Evolutionary conservation across 2,329 filamentous ascomycete species (phyloP), one percentile per base, ranked within the genome.

Genomic region (Cylindrodendrum hubeiense): DNA sequence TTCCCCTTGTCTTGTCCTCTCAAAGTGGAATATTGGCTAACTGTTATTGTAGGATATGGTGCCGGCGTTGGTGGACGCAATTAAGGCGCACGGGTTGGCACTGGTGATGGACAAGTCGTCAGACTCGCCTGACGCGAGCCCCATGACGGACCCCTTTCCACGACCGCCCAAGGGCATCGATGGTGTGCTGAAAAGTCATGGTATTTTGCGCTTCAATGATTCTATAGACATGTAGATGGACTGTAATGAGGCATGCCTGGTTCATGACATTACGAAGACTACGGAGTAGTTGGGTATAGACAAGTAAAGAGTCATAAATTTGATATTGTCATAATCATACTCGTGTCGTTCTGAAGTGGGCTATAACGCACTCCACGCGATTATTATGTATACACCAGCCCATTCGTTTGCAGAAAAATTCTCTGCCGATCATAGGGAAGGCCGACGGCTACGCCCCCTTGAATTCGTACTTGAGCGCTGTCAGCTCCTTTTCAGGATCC

Each of bases 1-100:
- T 33, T 54, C 1, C 17, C 1, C 4, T 34, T 30, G 13, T 7
- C 12, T 22, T 10, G 21, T 15, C 22, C 33, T 13, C 53, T 47
- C 60, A 34, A 46, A 37, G 12, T 30, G 30, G 8, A n/a, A 24
- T 34, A 55, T 41, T 8, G 21, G 28, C 24, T 47, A 46, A 53
- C 19, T 49, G n/a, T 55, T 47, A 3, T 46, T 49, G 24, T 66
- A 97, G 94, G 93, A 97, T 67, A 94, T 97, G 83, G 95, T 98
- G 9, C 96, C 96, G 1, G 93, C 95, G 3, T 86, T 99, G 50
- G 91, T 97, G 57, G 93, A 97, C 71, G 93, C 95, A 2, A 95
- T 99, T 82, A 98, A 98, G 80, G 94, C 94, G 26, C 93, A 97
- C 52, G 95, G 96, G 26, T 85, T 99, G 54, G 95, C 97, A 5